Base-by-base conservation (phyloP, 2,329 filamentous ascomycete species). In the Pestalotiopsis sp. region DNA sequence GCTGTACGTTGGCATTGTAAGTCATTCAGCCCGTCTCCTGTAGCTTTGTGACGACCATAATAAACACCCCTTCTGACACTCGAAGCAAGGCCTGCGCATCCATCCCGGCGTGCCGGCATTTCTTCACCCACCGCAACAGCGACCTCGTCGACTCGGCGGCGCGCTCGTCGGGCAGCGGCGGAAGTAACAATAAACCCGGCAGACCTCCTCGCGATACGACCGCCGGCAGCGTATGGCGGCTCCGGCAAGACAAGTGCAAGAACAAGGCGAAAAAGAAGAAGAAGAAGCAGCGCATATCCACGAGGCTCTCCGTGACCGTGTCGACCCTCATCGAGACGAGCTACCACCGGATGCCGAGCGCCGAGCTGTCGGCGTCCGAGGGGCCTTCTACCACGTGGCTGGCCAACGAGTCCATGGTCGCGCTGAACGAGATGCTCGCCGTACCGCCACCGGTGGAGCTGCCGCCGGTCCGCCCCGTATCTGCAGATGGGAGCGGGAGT, bases 1-100 rank as follows among this genome's bases (percentile, higher is more conserved):
- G 74, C 74, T 83, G 4, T 80, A 80, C 65, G 72, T 83, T 38
- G 81, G 80, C 14, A 81, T 82, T 52, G 76, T 79, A 71, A 72
- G 77, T 71, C 4, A 17, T 4, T 4, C 39, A n/a, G 6, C 20
- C 49, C 31, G 41, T 17, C 2, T 45, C 12, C 14, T 14, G 57
- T 36, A 61, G 14, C 25, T 4, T 38, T 31, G 14, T n/a, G 49
- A 11, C 2, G 38, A 70, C 6, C 4, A 31, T 4, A 2, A 7
- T 31, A 9, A 6, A 7, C 7, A 31, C 31, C 1, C 7, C 31
- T 14, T 6, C 56, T 20, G 23, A 49, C 17, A 4, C 20, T 17
- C 23, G 39, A 17, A 13, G 3, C 12, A 69, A 79, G 78, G 77
- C 81, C 36, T 81, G 78, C 67, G 80, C 80, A 49, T 82, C 80